Evolutionary conservation across 306 rosid genomes (phyloP).

Genomic region (Sechiopsis laciniata): DNA sequence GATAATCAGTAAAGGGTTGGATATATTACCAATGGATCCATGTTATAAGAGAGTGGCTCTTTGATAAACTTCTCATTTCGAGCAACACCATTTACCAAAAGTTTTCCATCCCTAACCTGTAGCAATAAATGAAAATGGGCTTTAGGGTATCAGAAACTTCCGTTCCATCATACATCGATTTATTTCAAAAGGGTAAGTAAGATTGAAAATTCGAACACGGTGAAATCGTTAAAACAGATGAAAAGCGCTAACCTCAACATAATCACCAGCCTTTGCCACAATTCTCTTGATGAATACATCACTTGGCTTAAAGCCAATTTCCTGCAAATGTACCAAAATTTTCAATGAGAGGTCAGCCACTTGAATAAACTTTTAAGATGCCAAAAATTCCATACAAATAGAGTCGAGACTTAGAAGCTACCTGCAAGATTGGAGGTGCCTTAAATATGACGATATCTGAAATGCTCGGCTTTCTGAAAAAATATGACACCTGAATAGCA

Average conservation of each 20-base stretch:
- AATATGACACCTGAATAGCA: constrained; percentile 62
- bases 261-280: constrained; percentile 91
- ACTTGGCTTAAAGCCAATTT: constrained; percentile 48
- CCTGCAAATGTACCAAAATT: constrained; percentile 36
- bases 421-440: constrained; percentile 78
- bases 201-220: background rate
- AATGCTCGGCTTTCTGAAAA: constrained; percentile 79
- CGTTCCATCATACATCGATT: background rate
- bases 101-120: constrained; percentile 72
- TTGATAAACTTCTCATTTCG: constrained; percentile 61
- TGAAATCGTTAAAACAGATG: constrained; percentile 1
- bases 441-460: constrained; percentile 87
- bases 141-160: background rate
- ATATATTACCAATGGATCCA: constrained; percentile 56
- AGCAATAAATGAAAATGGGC: constrained; percentile 8
- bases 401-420: constrained; percentile 26
- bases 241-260: constrained; percentile 55
- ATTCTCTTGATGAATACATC: constrained; percentile 82
- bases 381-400: background rate
- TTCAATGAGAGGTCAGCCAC: constrained; percentile 25
- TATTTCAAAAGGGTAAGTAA: background rate
- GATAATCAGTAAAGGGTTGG: background rate
- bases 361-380: background rate
- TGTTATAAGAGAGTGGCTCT: constrained; percentile 81
- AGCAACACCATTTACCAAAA: constrained; percentile 61